Base-by-base conservation (phyloP, 1,284 basidiomycete species). In the Puccinia horiana region DNA sequence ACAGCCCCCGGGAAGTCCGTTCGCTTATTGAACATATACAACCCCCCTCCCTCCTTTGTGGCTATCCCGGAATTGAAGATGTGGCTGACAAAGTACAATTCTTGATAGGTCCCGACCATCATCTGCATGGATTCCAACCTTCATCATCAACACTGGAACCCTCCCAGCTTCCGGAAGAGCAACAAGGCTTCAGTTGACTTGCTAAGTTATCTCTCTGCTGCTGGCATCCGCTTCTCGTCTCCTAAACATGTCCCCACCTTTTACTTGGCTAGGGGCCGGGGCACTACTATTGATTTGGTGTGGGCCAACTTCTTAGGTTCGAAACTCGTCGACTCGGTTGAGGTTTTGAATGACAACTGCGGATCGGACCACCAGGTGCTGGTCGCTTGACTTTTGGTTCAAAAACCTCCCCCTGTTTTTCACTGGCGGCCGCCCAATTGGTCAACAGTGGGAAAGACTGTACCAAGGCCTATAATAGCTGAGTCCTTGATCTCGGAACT, bases 201-300 rank as follows among this genome's bases (percentile, higher is more conserved):
- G 16, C 37, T 74, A 52, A 74, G 32, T 35, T 44, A 2, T 3
- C 47, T 47, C 14, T 40, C 16, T 8, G 12, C 2, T 26, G 4
- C 11, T 47, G 72, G 72, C 32, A 52, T 74, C 47, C 42, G 35
- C 11, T 23, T 74, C 2, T 4, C n/a, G n/a, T n/a, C n/a, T n/a
- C n/a, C n/a, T n/a, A n/a, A n/a, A n/a, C n/a, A n/a, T n/a, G 6
- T 74, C 47, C 72, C 72, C 29, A 74, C 72, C 23, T 54, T 49
- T 23, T 52, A 12, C 42, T 47, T 23, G 9, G n/a, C 72, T 23
- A 49, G 20, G 23, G 26, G 44, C 9, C 23, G 35, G 20, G n/a
- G 40, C 8, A 49, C 44, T 2, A 74, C 72, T 8, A 74, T 74
- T 49, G 72, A 74, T 29, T 29, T 74, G 8, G 11, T 37, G 26